A percentile compares a stretch with the other conserved stretches of the same genome.
Conservation (phyloP, 495 filamentous ascomycete genomes). For the Penicillium verhagenii region DNA sequence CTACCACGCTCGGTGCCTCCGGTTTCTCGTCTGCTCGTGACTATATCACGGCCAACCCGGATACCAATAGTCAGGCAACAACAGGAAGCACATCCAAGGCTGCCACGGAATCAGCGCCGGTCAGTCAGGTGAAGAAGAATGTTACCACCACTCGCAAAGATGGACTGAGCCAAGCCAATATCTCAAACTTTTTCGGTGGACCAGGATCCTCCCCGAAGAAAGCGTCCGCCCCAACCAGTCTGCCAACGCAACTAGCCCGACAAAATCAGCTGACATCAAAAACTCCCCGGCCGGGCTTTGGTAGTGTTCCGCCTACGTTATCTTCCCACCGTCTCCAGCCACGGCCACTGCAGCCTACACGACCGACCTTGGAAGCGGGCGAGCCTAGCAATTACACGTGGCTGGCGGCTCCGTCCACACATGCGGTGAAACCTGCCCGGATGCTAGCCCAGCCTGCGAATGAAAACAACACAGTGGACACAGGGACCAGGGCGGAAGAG, state of each 20-base stretch:
- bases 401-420: conserved; percentile 31
- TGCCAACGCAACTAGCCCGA: conserved; percentile 10
- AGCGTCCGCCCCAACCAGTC: conserved; percentile 11
- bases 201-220: conserved; percentile 22
- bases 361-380: conserved; percentile 38
- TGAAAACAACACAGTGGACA: conserved; percentile 7
- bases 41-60: conserved; percentile 33
- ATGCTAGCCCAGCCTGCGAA: conserved; percentile 14
- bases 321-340: conserved; percentile 40
- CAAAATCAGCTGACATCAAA: conserved; percentile 11
- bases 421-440: conserved; percentile 24
- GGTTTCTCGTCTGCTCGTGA: conserved; percentile 46
- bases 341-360: conserved; percentile 34
- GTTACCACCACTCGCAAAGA: conserved; percentile 23
- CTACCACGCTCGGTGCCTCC: conserved; percentile 35
- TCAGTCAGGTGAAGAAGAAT: conserved; percentile 15
- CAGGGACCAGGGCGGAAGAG: conserved; percentile 22
- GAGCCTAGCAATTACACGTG: conserved; percentile 43
- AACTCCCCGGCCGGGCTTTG: conserved; percentile 2
- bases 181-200: conserved; percentile 39
- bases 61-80: conserved; percentile 13
- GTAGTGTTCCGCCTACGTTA: conserved; percentile 24
- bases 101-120: conserved; percentile 4
- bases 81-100: conserved; percentile 3
- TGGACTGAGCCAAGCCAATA: conserved; percentile 37